Evolutionary conservation across 768 basidiomycete genomes (phyloP).

Genomic region (Gloeostereum incarnatum): DNA sequence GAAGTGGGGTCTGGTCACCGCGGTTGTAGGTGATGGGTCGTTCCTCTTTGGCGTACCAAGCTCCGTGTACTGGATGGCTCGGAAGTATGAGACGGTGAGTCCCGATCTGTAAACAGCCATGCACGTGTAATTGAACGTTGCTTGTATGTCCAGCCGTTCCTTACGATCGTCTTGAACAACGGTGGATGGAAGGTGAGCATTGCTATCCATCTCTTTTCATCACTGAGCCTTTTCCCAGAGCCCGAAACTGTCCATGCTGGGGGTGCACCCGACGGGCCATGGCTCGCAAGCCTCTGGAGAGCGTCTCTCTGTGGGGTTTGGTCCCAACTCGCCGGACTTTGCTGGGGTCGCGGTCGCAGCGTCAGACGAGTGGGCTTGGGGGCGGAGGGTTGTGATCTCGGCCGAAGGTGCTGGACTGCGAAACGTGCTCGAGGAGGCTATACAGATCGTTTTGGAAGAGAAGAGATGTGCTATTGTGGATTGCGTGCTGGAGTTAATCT

Average conservation of each 20-base stretch:
- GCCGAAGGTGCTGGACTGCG: conserved; percentile 17
- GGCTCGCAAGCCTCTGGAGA: conserved; percentile 36
- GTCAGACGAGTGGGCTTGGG: conserved; percentile 61
- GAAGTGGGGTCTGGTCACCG: conserved; percentile 42
- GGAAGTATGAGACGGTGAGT: conserved; percentile 54
- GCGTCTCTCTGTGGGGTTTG: conserved; percentile 54
- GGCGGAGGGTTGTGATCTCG: conserved; percentile 25
- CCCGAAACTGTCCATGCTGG: conserved; percentile 56
- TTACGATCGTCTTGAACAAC: conserved; percentile 65
- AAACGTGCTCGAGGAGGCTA: conserved; percentile 33
- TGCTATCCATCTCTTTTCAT: too few species aligned
- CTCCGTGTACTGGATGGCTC: conserved; percentile 66
- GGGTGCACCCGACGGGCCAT: conserved; percentile 50
- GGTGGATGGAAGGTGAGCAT: conserved; percentile 52
- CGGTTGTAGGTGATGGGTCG: conserved; percentile 62
- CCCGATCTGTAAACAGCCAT: not conserved
- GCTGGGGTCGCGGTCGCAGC: conserved; percentile 57
- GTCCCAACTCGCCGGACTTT: conserved; percentile 53
- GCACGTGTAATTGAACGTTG: not conserved
- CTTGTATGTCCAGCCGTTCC: conserved; percentile 56
- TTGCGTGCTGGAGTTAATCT: conserved; percentile 39
- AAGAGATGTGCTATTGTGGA: conserved; percentile 59
- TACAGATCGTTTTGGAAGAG: conserved; percentile 47
- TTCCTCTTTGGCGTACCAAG: conserved; percentile 61
- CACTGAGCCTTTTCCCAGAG: conserved; percentile 30